A percentile compares a stretch with the other conserved stretches of the same genome.
Conservation (phyloP, 331 rosid species). For the Stylosanthes scabra region DNA sequence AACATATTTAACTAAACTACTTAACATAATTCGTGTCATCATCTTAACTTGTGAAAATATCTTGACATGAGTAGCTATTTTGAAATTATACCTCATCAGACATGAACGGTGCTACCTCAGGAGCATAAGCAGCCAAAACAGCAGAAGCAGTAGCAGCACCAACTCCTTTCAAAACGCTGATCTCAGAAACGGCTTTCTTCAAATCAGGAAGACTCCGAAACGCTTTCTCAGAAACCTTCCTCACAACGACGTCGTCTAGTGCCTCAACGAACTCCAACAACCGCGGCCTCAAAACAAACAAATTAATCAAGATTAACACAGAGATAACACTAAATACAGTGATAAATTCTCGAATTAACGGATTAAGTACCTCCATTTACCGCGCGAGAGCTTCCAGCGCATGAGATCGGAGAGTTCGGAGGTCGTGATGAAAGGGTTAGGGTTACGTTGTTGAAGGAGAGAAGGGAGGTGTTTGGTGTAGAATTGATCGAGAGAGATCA, state of each 20-base stretch:
- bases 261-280: conserved; percentile 82
- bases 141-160: conserved; percentile 97
- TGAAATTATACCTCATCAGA: conserved; percentile 73
- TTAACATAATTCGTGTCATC: too few relatives aligned
- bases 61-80: too few relatives aligned
- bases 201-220: conserved; percentile 74
- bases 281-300: conserved; percentile 63
- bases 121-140: conserved; percentile 77
- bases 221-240: conserved; percentile 68
- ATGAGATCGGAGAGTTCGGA: conserved; percentile 79
- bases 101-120: conserved; percentile 84
- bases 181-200: conserved; percentile 72
- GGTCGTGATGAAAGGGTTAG: conserved; percentile 75
- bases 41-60: too few relatives aligned
- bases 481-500: conserved; percentile 67
- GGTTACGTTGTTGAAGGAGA: conserved; percentile 76
- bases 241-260: conserved; percentile 63
- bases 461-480: conserved; percentile 70
- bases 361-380: conserved; percentile 74
- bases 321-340: too few relatives aligned
- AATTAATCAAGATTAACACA: neutral
- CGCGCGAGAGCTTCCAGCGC: conserved; percentile 95
- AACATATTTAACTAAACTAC: too few relatives aligned
- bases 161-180: conserved; percentile 79
- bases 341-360: neutral